A percentile compares a stretch with the other conserved stretches of the same genome.
Conservation (phyloP, 768 basidiomycete genomes). For the Lactifluus subvellereus region DNA sequence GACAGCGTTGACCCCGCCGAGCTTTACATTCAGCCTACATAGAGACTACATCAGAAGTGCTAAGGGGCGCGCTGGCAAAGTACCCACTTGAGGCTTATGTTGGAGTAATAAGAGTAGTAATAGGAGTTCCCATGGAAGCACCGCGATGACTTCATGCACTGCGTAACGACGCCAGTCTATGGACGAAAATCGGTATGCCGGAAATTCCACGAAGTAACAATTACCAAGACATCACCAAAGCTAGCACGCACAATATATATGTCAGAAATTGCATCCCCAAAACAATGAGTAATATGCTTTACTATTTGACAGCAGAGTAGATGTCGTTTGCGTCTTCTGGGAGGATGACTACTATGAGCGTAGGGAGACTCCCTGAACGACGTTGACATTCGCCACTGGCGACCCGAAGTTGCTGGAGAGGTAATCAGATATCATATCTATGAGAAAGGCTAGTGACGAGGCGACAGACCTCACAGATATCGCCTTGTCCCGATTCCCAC, state of each 20-base stretch:
- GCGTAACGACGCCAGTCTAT: constrained; percentile 70
- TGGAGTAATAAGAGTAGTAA: constrained; percentile 53
- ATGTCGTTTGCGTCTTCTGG: constrained; percentile 73
- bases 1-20: constrained; percentile 77
- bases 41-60: constrained; percentile 1
- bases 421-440: background rate
- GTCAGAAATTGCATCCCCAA: background rate
- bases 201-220: constrained; percentile 13
- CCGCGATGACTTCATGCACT: constrained; percentile 68
- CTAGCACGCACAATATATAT: constrained; percentile 33
- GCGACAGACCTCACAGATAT: constrained; percentile 32
- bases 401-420: constrained; percentile 41
- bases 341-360: constrained; percentile 61
- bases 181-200: constrained; percentile 1
- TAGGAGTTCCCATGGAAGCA: constrained; percentile 63
- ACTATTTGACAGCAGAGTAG: constrained; percentile 77
- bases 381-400: constrained; percentile 43
- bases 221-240: constrained; percentile 62
- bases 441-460: background rate
- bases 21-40: constrained; percentile 71
- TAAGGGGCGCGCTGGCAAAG: background rate
- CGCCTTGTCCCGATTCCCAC: constrained; percentile 49
- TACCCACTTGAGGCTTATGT: constrained; percentile 70
- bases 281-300: constrained; percentile 24
- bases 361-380: constrained; percentile 34